Evolutionary conservation across 805 yeast species (phyloP).

Genomic region (Candida chauliodis): DNA sequence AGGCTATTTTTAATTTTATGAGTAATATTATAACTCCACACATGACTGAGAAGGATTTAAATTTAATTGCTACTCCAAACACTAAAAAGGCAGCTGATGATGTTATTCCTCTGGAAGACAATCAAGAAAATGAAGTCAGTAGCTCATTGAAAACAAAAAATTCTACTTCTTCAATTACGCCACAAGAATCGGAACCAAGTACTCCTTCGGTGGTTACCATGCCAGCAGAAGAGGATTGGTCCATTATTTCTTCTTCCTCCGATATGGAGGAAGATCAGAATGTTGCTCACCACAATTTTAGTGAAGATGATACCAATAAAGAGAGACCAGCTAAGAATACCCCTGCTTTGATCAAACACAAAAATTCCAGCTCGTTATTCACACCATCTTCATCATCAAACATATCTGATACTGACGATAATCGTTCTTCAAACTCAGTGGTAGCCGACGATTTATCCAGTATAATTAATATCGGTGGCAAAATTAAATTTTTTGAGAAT

Average conservation of each 20-base stretch:
- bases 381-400: constrained; percentile 6
- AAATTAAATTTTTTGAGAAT: constrained; percentile 23
- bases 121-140: no score
- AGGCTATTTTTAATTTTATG: no score
- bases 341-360: not conserved
- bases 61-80: no score
- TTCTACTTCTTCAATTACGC: no score
- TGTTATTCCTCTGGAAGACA: no score
- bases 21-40: no score
- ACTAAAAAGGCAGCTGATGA: no score
- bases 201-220: no score
- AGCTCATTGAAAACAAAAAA: no score
- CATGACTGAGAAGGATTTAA: no score
- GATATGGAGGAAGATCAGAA: constrained; percentile 33
- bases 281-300: constrained; percentile 16
- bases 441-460: not conserved
- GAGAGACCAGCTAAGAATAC: not conserved
- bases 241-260: constrained; percentile 40
- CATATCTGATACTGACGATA: not conserved
- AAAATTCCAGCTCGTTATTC: constrained; percentile 2
- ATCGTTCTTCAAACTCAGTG: not conserved
- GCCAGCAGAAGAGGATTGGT: constrained; percentile 46
- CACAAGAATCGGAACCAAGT: no score
- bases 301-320: not conserved
- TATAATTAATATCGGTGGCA: constrained; percentile 6